These are phyloP conservation scores for Penicillium sp. DNA, from an alignment of 2,329 filamentous ascomycete genomes.

Conservation along the genomic window DNA sequence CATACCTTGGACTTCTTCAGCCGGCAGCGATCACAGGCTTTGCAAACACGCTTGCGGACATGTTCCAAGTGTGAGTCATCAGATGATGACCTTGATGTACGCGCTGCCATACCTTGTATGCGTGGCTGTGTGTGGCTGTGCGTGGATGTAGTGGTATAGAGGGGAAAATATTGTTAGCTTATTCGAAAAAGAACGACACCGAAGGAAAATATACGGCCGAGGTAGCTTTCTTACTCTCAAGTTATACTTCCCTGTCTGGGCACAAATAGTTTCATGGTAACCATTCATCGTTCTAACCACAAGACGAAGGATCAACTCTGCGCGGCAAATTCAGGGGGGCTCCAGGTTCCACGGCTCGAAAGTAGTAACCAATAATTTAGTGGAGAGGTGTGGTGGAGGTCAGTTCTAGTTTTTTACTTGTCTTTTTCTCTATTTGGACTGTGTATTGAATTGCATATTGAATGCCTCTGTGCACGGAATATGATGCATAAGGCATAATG, in stretches of 20 bases:
- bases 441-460: background rate
- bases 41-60: slow-evolving; percentile 61
- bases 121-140: background rate
- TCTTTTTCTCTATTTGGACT: background rate
- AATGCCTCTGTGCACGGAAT: background rate
- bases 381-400: background rate
- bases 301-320: background rate
- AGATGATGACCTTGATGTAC: background rate
- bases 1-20: slow-evolving; percentile 66
- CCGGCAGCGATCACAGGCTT: slow-evolving; percentile 66
- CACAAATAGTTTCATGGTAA: background rate
- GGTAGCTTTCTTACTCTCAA: background rate
- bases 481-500: background rate
- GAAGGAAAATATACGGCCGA: background rate
- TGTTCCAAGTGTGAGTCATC: background rate
- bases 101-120: background rate
- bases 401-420: background rate
- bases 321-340: background rate
- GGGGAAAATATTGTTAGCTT: background rate
- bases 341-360: background rate
- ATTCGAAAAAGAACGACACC: background rate
- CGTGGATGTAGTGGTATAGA: background rate
- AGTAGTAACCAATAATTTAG: background rate
- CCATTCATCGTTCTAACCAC: background rate
- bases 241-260: background rate